Conservation (phyloP, 805 yeast species). For the Nakazawaea laoshanensis region DNA sequence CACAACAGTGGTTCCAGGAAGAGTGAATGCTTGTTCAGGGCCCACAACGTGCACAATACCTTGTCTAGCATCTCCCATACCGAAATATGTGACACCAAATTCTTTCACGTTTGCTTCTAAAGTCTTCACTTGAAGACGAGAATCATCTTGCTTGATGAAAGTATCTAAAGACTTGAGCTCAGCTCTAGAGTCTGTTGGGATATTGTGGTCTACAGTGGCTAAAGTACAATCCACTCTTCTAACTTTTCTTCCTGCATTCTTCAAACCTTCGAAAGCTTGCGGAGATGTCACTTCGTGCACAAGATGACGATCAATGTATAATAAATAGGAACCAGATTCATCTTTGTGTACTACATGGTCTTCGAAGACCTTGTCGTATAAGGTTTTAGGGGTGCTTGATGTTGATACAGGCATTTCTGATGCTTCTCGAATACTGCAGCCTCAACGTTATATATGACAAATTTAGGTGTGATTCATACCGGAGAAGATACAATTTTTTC, state of each 20-base stretch:
- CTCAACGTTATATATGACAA: too few relatives aligned
- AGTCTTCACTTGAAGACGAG: conserved; percentile 86
- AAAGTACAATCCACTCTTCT: conserved; percentile 90
- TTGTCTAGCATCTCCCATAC: conserved; percentile 91
- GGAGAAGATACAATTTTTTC: too few relatives aligned
- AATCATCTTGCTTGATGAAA: conserved; percentile 85
- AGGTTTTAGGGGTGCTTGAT: conserved; percentile 48
- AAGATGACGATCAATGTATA: conserved; percentile 93
- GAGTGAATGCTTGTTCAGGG: conserved; percentile 97
- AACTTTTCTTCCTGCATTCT: conserved; percentile 78
- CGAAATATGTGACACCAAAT: conserved; percentile 86
- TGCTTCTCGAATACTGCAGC: too few relatives aligned
- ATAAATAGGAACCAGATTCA: conserved; percentile 75
- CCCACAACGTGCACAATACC: conserved; percentile 99
- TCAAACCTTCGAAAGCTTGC: conserved; percentile 95
- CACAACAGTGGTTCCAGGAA: conserved; percentile 97
- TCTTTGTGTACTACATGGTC: conserved; percentile 91
- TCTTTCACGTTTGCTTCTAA: conserved; percentile 87
- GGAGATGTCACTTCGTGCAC: conserved; percentile 99
- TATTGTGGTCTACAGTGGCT: conserved; percentile 95
- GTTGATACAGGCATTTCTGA: conserved; percentile 25
- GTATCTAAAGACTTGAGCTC: conserved; percentile 64
- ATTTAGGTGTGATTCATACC: too few relatives aligned
- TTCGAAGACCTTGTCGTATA: conserved; percentile 93
- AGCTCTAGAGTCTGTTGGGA: conserved; percentile 87